These are phyloP conservation scores for Calocera cornea DNA, from an alignment of 768 basidiomycete genomes.

Conservation along the genomic window DNA sequence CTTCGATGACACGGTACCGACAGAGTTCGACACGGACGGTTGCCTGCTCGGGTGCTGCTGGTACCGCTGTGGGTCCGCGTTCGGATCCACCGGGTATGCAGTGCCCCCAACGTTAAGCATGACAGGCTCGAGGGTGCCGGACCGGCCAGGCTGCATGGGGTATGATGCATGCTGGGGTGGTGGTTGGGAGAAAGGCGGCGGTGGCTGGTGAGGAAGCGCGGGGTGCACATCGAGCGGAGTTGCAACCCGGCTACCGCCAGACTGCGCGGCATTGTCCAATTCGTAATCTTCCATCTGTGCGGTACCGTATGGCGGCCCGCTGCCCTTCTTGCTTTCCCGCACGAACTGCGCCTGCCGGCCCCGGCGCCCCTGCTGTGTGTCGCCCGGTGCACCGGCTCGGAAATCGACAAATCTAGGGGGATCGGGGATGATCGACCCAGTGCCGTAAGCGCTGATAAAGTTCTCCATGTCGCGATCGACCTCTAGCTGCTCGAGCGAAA, in stretches of 20 bases:
- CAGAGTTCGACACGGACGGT: slow-evolving; percentile 16
- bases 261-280: not conserved
- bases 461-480: slow-evolving; percentile 75
- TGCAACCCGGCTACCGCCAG: not conserved
- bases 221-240: not conserved
- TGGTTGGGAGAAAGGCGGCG: slow-evolving; percentile 4
- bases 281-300: not conserved
- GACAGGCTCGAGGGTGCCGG: slow-evolving; percentile 42
- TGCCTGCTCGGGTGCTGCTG: slow-evolving; percentile 8
- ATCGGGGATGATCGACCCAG: slow-evolving; percentile 77
- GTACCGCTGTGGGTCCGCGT: slow-evolving; percentile 47
- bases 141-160: slow-evolving; percentile 19
- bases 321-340: not conserved
- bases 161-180: slow-evolving; percentile 17
- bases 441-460: slow-evolving; percentile 81
- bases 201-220: not conserved
- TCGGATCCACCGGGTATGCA: slow-evolving; percentile 53
- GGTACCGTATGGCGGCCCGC: slow-evolving; percentile 14
- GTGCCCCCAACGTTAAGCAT: slow-evolving; percentile 58
- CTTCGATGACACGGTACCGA: slow-evolving; percentile 28
- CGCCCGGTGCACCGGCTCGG: slow-evolving; percentile 36
- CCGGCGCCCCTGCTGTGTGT: slow-evolving; percentile 42
- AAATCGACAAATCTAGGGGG: slow-evolving; percentile 80
- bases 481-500: slow-evolving; percentile 79
- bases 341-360: not conserved